phyloP scores from a whole-genome alignment of 352 stramenopile species.

The Globisporangium barbulae region DNA sequence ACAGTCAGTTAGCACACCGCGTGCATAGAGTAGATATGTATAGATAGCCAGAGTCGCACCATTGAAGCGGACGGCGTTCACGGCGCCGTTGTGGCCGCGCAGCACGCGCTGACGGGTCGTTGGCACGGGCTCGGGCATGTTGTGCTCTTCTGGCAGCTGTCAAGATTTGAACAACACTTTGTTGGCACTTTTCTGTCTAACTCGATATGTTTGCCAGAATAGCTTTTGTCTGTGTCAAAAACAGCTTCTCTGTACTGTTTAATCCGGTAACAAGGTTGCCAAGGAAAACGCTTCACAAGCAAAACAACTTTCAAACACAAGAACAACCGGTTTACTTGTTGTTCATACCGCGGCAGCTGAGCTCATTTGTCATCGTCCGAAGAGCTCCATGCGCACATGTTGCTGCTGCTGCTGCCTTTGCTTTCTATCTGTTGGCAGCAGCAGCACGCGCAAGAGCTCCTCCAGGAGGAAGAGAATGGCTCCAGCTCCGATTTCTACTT shows the following conservation, averaged over 20 bases:
- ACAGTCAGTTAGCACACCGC: background rate
- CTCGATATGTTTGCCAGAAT: no score
- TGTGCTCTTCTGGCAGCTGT: conserved; percentile 4
- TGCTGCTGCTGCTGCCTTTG: no score
- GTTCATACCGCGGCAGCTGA: background rate
- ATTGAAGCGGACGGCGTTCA: conserved; percentile 84
- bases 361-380: conserved; percentile 34
- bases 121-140: conserved; percentile 22
- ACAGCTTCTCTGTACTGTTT: no score
- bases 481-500: conserved; percentile 13
- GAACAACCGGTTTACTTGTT: background rate
- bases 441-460: conserved; percentile 19
- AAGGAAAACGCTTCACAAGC: no score
- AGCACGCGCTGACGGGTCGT: conserved; percentile 48
- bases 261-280: no score
- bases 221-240: no score
- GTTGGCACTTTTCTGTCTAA: no score
- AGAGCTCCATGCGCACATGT: conserved; percentile 12
- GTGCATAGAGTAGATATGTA: background rate
- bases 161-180: background rate
- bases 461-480: conserved; percentile 37
- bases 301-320: background rate
- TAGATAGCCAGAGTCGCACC: conserved; percentile 22
- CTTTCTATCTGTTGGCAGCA: background rate
- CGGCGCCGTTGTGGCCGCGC: conserved; percentile 59